Base-by-base conservation (phyloP, 345 rosid species). In the Raphanus sativus region DNA sequence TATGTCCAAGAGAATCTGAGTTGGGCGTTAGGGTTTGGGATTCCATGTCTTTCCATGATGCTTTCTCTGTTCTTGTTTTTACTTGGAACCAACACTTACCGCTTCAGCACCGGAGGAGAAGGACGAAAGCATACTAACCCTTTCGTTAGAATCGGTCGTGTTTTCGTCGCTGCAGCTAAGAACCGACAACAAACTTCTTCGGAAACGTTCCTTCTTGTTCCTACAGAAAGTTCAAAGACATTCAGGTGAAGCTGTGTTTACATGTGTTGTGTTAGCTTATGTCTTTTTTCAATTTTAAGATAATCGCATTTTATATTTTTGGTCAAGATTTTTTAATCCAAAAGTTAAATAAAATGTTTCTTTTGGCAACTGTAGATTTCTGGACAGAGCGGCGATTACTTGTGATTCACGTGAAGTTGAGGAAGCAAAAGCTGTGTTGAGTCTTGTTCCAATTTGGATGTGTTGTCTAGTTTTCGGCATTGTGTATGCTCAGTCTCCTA, bases 381-480 rank as follows among this genome's bases (percentile, higher is more conserved):
- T 89, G n/a, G 79, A 89, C 75, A 89, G 86, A 67, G 89, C 89
- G 3, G 75, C 75, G 8, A 40, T 77, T 3, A 75, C 84, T 8
- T 80, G 81, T 5, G 73, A 77, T 50, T 70, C 83, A 78, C 75
- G 16, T 15, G 88, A 86, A 67, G 81, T 89, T 71, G 88, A 87
- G 61, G 89, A 87, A 75, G 89, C 86, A 59, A 56, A 56, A 56
- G 5, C 61, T 56, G 61, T 56, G 5, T 87, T 66, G 86, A 82
- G 88, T 75, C 85, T 86, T 13, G 26, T 76, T 38, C 92, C 88
- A 29, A 82, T 89, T 30, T 85, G 92, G 89, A 60, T 76, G 42
- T 72, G 89, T 60, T 58, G 86, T 70, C 64, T 89, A 76, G 72
- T 81, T 0, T 89, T 81, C 76, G 89, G 86, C 13, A 60, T 87